Evolutionary conservation across 75 land plant genomes (phyloP), one percentile per base, ranked within the genome.

Genomic region (Chamaecyparis obtusa): DNA sequence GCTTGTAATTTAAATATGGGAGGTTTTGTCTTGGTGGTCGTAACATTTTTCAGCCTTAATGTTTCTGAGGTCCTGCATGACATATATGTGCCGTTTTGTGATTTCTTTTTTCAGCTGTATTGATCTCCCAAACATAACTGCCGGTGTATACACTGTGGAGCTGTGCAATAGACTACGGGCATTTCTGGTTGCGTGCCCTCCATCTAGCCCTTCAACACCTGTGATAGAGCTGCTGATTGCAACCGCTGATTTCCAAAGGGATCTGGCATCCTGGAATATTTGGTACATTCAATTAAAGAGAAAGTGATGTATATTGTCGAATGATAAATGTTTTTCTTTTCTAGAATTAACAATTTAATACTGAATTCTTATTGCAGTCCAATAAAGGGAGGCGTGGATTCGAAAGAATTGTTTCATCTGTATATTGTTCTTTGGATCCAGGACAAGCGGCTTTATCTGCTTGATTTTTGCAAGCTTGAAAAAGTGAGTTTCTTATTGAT

Each of bases 381-480:
- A 51, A 88, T 94, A 56, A 89, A 93, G 88, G 97, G 98, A 64
- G 99, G 98, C 30, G 96, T 97, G 24, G 93, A 94, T 85, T 91
- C 99, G 39, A 96, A 86, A 83, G 90, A 93, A 37, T 90, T 98
- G 79, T 98, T 95, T 88, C 93, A 98, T 69, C 48, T 91, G 72
- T 98, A 98, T 90, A 95, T 98, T 67, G 87, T 93, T 86, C 89
- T 95, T 10, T 98, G 99, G 99, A 91, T 98, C 60, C 91, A 97
- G 89, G 99, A 98, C 72, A 95, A 93, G 86, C 92, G 93, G 30
- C 95, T 95, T 72, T 84, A 86, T 30, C 91, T 98, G 74, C 93
- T 98, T 44, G 99, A 98, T 13, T 93, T 92, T 80, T 98, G 99
- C 93, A 98, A 97, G 84, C 90, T 90, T 43, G 99, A 98, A 80